Conservation (phyloP, 2,329 filamentous ascomycete genomes). For the Microascus cirrosus region DNA sequence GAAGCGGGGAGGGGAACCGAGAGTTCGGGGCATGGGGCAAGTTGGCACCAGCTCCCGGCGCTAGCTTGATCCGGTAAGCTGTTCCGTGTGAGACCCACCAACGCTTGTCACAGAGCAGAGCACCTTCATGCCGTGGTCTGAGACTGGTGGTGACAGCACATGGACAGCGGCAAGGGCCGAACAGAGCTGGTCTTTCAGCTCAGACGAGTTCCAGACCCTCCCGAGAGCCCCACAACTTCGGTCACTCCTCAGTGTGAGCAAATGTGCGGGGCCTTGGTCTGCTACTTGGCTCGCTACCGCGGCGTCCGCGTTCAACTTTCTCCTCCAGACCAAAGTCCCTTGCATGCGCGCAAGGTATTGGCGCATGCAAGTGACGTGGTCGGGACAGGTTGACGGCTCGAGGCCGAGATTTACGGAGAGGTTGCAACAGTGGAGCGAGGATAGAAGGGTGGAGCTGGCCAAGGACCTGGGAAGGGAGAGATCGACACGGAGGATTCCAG, state of each 20-base stretch:
- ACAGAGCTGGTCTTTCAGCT: background rate
- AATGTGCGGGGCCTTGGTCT: background rate
- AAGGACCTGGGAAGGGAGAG: no score
- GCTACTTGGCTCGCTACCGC: background rate
- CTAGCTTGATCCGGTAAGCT: background rate
- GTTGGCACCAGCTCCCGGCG: background rate
- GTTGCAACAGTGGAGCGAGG: no score
- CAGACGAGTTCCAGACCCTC: background rate
- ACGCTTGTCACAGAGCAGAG: background rate
- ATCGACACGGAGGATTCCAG: no score
- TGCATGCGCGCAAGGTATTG: background rate
- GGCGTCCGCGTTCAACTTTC: background rate
- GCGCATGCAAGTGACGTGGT: background rate
- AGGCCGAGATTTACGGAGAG: no score
- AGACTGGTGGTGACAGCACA: background rate
- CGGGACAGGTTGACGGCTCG: background rate
- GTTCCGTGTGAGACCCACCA: background rate
- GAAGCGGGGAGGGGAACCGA: background rate
- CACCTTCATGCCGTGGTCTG: background rate
- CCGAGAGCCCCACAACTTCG: background rate
- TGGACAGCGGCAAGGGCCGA: background rate
- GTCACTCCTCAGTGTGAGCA: background rate
- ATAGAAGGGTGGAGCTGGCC: no score
- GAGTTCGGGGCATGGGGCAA: background rate
- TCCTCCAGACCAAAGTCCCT: background rate